Conservation (phyloP, 345 rosid genomes). For the Murraya koenigii region DNA sequence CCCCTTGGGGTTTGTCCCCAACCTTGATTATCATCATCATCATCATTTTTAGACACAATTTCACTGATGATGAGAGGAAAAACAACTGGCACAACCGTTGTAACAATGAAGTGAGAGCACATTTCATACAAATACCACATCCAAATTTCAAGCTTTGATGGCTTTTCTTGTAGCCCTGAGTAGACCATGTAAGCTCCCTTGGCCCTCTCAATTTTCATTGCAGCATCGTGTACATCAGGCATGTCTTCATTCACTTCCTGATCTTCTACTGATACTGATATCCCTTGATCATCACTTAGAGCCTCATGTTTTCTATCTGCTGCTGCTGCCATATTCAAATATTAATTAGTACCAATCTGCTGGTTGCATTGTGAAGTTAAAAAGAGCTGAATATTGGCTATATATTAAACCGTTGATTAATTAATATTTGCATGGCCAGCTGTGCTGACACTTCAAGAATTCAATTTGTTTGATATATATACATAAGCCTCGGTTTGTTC, state of each 20-base stretch:
- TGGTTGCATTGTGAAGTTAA: background rate
- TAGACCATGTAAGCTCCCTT: slow-evolving; percentile 10
- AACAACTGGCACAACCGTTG: slow-evolving; percentile 41
- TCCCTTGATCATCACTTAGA: too few species aligned
- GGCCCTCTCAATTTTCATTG: slow-evolving; percentile 27
- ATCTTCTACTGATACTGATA: background rate
- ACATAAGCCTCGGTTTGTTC: background rate
- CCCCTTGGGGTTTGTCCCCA: slow-evolving; percentile 18
- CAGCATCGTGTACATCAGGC: slow-evolving; percentile 23
- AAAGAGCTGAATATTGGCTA: too few species aligned
- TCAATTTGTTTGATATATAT: too few species aligned
- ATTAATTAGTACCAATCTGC: background rate
- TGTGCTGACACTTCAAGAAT: too few species aligned
- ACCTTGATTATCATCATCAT: background rate
- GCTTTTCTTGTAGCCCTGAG: slow-evolving; percentile 19
- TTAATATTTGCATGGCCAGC: too few species aligned
- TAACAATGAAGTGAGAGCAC: slow-evolving; percentile 46
- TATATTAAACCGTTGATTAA: too few species aligned
- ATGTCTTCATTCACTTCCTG: background rate
- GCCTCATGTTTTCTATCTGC: background rate
- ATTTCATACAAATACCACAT: slow-evolving; percentile 52
- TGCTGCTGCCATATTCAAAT: too few species aligned
- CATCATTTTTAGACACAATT: slow-evolving; percentile 8
- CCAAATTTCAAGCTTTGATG: slow-evolving; percentile 35
- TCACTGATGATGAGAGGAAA: slow-evolving; percentile 48